These are phyloP conservation scores for Phytophthora cactorum DNA, from an alignment of 352 stramenopile species.

Conservation along the genomic window DNA sequence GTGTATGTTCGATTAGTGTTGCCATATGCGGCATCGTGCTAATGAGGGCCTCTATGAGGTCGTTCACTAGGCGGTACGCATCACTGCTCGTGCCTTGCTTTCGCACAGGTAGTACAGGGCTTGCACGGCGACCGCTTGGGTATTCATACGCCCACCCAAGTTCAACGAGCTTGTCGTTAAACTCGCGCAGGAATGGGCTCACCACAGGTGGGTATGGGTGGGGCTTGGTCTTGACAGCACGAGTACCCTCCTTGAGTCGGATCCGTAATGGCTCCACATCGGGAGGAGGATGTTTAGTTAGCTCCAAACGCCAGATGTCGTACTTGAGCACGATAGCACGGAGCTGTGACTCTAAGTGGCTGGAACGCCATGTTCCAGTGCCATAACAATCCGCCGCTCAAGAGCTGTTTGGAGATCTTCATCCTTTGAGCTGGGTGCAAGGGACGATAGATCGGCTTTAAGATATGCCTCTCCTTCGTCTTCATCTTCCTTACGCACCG, in stretches of 20 bases:
- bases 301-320: not conserved
- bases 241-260: not conserved
- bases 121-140: not conserved
- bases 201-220: not conserved
- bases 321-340: not conserved
- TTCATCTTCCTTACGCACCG: not conserved
- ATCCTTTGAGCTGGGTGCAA: not conserved
- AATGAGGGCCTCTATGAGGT: not conserved
- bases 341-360: not conserved
- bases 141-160: not conserved
- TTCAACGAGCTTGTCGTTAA: not conserved
- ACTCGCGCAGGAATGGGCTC: not conserved
- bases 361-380: not conserved
- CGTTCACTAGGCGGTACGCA: not conserved
- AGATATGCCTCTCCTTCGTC: not conserved
- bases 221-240: not conserved
- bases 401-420: not conserved
- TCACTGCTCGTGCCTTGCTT: not conserved
- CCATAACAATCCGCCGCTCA: not conserved
- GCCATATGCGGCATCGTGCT: slow-evolving; percentile 1
- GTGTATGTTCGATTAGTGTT: not conserved
- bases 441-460: not conserved
- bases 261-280: not conserved
- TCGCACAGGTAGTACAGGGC: not conserved
- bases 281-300: not conserved